These are phyloP conservation scores for Aspergillus bertholletiae DNA, from an alignment of 495 filamentous ascomycete species.

Conservation along the genomic window DNA sequence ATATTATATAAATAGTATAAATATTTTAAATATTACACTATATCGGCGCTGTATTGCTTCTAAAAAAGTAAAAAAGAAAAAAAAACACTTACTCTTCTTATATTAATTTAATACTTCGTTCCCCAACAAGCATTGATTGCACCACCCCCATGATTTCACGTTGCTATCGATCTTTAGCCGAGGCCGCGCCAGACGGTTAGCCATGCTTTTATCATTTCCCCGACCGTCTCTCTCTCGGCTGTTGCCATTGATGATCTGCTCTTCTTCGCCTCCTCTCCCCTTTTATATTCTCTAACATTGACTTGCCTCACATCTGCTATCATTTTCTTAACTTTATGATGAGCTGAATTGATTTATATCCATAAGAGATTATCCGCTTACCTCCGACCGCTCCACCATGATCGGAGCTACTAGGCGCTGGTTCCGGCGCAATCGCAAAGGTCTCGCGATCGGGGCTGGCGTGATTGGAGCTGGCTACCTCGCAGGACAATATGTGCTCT, in stretches of 20 bases:
- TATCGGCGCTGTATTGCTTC: no score
- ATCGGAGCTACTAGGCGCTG: constrained; percentile 79
- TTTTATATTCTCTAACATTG: constrained; percentile 5
- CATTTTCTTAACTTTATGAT: constrained; percentile 17
- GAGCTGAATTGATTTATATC: constrained; percentile 7
- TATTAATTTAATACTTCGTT: no score
- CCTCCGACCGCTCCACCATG: constrained; percentile 51
- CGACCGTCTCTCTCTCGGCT: constrained; percentile 15
- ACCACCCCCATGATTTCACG: not conserved
- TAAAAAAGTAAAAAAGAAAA: no score
- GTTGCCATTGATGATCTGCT: not conserved
- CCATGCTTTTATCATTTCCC: constrained; percentile 10
- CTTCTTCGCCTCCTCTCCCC: constrained; percentile 6
- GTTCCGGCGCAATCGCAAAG: constrained; percentile 87
- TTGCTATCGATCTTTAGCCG: constrained; percentile 26
- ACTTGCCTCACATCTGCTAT: no score
- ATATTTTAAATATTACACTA: no score
- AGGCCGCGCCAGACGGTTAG: constrained; percentile 22
- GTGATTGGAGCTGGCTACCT: constrained; percentile 88
- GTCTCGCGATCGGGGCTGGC: constrained; percentile 80
- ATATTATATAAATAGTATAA: no score
- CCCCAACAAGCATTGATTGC: not conserved
- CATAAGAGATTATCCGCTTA: constrained; percentile 9
- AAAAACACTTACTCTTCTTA: not conserved
- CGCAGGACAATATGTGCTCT: constrained; percentile 85